Conservation (phyloP, 129 eudicot genomes). For the Helianthus annuus region HanXRQr2.0-SUNRISE NC_035437.2:171166770-171167269, state of each 20-base stretch:
- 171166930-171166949: constrained; percentile 37
- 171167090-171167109: background rate
- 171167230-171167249: too few relatives aligned
- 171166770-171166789: too few relatives aligned
- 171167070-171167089: constrained; percentile 10
- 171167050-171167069: constrained; percentile 78
- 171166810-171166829: too few relatives aligned
- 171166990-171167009: constrained; percentile 75
- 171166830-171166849: too few relatives aligned
- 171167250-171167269: too few relatives aligned
- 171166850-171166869: too few relatives aligned
- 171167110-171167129: background rate
- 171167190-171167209: too few relatives aligned
- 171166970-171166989: constrained; percentile 23
- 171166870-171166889: too few relatives aligned
- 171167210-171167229: too few relatives aligned
- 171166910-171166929: background rate
- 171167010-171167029: constrained; percentile 83
- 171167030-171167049: constrained; percentile 89
- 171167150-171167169: background rate
- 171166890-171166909: too few relatives aligned
- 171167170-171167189: too few relatives aligned
- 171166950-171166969: constrained; percentile 32
- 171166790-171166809: too few relatives aligned
- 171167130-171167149: background rate